phyloP scores from a whole-genome alignment of 2,329 filamentous ascomycete species.

The Colletotrichum limetticola region DNA sequence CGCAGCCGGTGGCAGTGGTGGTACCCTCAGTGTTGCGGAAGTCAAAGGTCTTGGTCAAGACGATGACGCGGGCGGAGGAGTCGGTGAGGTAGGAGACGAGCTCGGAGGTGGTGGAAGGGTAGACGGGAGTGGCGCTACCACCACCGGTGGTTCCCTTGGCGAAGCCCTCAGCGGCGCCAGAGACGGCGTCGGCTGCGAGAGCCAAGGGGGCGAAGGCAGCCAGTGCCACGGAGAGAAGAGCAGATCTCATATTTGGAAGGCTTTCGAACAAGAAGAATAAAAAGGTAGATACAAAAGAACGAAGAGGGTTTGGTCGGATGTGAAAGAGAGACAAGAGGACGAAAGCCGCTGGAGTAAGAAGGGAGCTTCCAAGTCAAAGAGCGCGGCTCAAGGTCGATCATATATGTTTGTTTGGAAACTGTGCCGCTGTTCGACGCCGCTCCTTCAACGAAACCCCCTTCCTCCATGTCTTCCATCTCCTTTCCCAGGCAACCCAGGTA shows the following conservation, averaged over 20 bases:
- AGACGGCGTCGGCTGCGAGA: slow-evolving; percentile 41
- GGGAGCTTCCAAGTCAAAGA: slow-evolving; percentile 2
- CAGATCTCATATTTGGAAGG: slow-evolving; percentile 19
- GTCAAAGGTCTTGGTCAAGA: slow-evolving; percentile 66
- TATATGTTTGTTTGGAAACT: slow-evolving; percentile 14
- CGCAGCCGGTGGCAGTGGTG: neutral
- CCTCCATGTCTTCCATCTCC: neutral
- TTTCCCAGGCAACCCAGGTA: neutral
- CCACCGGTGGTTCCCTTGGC: slow-evolving; percentile 60
- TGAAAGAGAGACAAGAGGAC: slow-evolving; percentile 22
- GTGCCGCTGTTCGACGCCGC: neutral
- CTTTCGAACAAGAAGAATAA: neutral
- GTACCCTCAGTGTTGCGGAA: slow-evolving; percentile 49
- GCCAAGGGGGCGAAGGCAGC: slow-evolving; percentile 31
- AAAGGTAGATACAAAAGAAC: slow-evolving; percentile 18
- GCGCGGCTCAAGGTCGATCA: slow-evolving; percentile 1
- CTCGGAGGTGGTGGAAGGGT: slow-evolving; percentile 64
- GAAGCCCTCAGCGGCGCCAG: slow-evolving; percentile 57
- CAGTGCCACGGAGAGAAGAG: slow-evolving; percentile 28
- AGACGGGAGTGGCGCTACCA: slow-evolving; percentile 62
- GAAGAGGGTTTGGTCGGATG: slow-evolving; percentile 11
- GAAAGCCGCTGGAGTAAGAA: slow-evolving; percentile 19
- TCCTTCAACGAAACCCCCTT: neutral
- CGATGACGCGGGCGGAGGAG: slow-evolving; percentile 63
- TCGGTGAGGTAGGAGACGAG: slow-evolving; percentile 69